Evolutionary conservation across 352 stramenopile species (phyloP), one percentile per base, ranked within the genome.

Genomic region (Blastocystis sp.): DNA sequence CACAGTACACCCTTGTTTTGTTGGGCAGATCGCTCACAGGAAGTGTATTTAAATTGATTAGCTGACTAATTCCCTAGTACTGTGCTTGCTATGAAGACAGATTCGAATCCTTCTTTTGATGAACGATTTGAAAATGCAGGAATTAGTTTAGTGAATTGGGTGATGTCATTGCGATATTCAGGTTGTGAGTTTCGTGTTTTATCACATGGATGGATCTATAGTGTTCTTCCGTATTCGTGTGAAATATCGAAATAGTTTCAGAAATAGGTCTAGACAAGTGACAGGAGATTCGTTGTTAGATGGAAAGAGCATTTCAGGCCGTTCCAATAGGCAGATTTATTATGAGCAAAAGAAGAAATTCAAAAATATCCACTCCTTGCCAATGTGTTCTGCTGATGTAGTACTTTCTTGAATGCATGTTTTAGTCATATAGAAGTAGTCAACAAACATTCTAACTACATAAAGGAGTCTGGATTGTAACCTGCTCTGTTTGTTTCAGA

Each of bases 381-480:
- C 40, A 9, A 48, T 48, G 40, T 48, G 40, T 48, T 9, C 40
- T 48, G 9, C 40, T 48, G 40, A 48, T 48, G 3, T 9, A 9
- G 9, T 48, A 9, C 40, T 9, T 48, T 48, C 40, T 48, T 48
- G 40, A 48, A n/a, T n/a, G n/a, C n/a, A n/a, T n/a, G n/a, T n/a
- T n/a, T n/a, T n/a, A n/a, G n/a, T n/a, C n/a, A n/a, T n/a, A n/a
- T n/a, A n/a, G n/a, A n/a, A n/a, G n/a, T n/a, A n/a, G n/a, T n/a
- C n/a, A n/a, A n/a, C n/a, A n/a, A n/a, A n/a, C n/a, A n/a, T n/a
- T n/a, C n/a, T n/a, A n/a, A n/a, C n/a, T n/a, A n/a, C 70, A 81
- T 5, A 81, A 56, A 33, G 70, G 70, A 24, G 70, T 81, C 62
- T 81, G 70, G 30, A 81, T 60, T 7, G 37, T 59, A 1, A 59